These are phyloP conservation scores for Fusarium sp. DNA, from an alignment of 2,329 filamentous ascomycete species.

Conservation along the genomic window DNA sequence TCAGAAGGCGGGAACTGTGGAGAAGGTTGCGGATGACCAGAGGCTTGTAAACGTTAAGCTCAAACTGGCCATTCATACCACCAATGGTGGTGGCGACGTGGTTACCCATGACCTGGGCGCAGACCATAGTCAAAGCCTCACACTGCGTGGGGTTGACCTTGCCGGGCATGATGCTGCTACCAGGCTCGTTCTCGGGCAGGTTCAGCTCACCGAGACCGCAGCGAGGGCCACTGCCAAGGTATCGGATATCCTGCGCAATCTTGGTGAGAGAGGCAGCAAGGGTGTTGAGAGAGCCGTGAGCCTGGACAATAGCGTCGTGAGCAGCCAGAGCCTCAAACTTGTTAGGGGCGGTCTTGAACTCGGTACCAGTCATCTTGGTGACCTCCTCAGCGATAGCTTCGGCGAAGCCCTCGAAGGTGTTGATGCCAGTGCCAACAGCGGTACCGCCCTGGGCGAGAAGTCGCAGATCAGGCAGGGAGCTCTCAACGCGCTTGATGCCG, in stretches of 20 bases:
- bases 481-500: conserved; percentile 88
- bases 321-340: conserved; percentile 98
- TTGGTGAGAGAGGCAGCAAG: conserved; percentile 93
- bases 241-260: conserved; percentile 97
- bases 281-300: conserved; percentile 92
- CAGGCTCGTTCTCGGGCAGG: conserved; percentile 97
- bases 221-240: conserved; percentile 94
- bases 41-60: conserved; percentile 99
- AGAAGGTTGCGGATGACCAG: conserved; percentile 95
- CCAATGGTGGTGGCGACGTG: conserved; percentile 92
- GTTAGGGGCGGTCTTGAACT: conserved; percentile 97
- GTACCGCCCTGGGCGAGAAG: conserved; percentile 95
- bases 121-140: conserved; percentile 97
- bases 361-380: conserved; percentile 88
- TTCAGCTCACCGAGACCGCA: conserved; percentile 94
- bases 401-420: conserved; percentile 96
- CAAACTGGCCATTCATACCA: conserved; percentile 98
- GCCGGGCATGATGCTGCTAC: conserved; percentile 98
- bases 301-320: conserved; percentile 96
- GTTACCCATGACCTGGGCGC: conserved; percentile 98
- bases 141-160: conserved; percentile 99
- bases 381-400: conserved; percentile 94
- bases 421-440: conserved; percentile 96
- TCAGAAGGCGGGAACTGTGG: conserved; percentile 88
- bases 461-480: conserved; percentile 83